Evolutionary conservation across 768 basidiomycete genomes (phyloP).

Genomic region (Russula abietina): DNA sequence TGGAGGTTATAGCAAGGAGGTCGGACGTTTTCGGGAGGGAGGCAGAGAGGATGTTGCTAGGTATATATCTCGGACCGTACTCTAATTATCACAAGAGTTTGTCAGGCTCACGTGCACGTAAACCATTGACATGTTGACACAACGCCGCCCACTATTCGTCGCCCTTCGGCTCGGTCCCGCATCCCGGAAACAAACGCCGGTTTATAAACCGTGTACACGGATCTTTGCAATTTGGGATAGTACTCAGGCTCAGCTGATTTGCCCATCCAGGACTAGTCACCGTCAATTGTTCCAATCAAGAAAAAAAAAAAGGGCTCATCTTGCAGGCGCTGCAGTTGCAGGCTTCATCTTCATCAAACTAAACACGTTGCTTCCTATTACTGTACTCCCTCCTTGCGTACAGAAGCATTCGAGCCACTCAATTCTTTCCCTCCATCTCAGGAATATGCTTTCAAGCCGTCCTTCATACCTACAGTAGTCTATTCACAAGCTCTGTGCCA

Average conservation of each 20-base stretch:
- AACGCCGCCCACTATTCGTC: too few species aligned
- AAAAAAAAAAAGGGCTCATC: too few species aligned
- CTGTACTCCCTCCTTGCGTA: neutral
- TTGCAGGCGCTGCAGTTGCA: neutral
- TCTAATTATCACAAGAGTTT: neutral
- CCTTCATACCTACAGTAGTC: too few species aligned
- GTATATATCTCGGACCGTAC: neutral
- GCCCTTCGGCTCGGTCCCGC: neutral
- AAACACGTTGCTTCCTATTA: neutral
- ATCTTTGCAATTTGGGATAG: too few species aligned
- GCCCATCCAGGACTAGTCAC: too few species aligned
- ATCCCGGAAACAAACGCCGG: neutral
- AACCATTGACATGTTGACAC: too few species aligned
- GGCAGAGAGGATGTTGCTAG: neutral
- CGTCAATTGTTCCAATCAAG: neutral
- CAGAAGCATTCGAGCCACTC: neutral
- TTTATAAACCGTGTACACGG: neutral
- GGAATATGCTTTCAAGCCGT: too few species aligned
- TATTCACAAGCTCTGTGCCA: too few species aligned
- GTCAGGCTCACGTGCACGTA: neutral
- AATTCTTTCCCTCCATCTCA: too few species aligned
- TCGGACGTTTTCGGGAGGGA: neutral
- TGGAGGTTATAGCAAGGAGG: neutral
- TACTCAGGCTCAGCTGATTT: neutral
- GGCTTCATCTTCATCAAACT: neutral